Conservation (phyloP, 768 basidiomycete species). For the Boletus tylopilopsis region DNA sequence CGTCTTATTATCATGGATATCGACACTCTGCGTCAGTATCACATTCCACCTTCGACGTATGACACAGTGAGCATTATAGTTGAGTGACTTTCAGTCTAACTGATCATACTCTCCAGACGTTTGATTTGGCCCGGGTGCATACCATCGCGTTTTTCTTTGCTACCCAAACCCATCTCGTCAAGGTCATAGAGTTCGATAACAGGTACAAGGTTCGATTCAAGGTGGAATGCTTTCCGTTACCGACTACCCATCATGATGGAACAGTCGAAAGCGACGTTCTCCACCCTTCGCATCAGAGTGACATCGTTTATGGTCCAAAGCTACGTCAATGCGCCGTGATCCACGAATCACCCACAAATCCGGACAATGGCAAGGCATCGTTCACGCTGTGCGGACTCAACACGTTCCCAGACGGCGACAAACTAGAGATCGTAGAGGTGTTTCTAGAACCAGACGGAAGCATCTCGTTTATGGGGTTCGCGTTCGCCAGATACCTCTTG, state of each 20-base stretch:
- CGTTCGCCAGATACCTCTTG: not conserved
- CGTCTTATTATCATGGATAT: conserved; percentile 2
- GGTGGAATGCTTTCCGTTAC: conserved; percentile 11
- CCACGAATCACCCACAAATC: conserved; percentile 1
- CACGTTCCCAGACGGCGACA: not conserved
- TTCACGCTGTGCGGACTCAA: conserved; percentile 2
- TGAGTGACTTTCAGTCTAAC: not conserved
- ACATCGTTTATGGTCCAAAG: not conserved
- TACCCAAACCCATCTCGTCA: conserved; percentile 6
- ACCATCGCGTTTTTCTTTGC: not conserved
- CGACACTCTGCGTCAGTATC: conserved; percentile 3
- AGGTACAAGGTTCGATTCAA: not conserved
- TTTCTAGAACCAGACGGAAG: conserved; percentile 6
- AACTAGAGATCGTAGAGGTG: not conserved
- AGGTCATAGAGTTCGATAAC: not conserved
- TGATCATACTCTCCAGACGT: not conserved
- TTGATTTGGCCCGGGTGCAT: not conserved
- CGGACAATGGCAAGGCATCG: not conserved
- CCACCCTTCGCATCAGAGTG: not conserved
- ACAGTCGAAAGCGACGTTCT: not conserved
- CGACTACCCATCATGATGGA: not conserved
- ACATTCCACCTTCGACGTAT: not conserved
- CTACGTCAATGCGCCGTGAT: not conserved
- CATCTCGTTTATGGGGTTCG: not conserved
- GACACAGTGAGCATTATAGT: not conserved